Base-by-base conservation (phyloP, 441 rosid species). In the Syzygium malaccense region DNA sequence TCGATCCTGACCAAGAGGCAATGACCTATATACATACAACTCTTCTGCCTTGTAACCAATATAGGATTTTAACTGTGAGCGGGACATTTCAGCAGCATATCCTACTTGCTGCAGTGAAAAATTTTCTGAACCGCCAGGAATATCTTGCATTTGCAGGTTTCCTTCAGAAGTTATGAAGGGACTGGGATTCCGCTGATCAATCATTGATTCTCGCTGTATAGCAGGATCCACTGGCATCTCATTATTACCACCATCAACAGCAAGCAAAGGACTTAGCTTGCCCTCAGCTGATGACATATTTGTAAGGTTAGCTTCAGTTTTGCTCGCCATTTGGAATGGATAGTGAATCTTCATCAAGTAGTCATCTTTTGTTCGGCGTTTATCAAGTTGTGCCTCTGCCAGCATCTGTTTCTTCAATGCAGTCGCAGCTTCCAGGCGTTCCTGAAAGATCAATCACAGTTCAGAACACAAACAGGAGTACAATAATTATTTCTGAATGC, bases 1-100 rank as follows among this genome's bases (percentile, higher is more conserved):
- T 71, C 99, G 95, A 93, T 97, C 99, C 92, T 93, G 96, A 89
- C 99, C 99, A 33, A 97, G 92, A 32, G 99, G 99, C 93, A 96
- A 93, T 86, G 99, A 97, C 87, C 98, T 94, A 86, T 93, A 95
- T 20, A 91, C 95, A 89, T 94, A 94, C 88, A 94, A 91, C 92
- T 96, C 96, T 90, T 97, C 99, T 28, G 98, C 99, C 92, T 92
- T 96, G 89, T 94, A 95, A 78, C 98, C 94, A 90, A 97, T 93
- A 86, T 93, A 94, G 41, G 96, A 95, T 93, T 97, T 97, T 64
- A 95, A 86, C 89, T 93, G 95, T 55, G 96, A 94, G 68, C 95
- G 95, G 28, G 97, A 94, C 93, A 92, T 94, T 86, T 97, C 99
- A 37, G 95, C 93, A 86, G 93, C 93, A 89, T 90, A 92, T 86